Evolutionary conservation across 495 filamentous ascomycete genomes (phyloP).

Genomic region (Melanomma pulvis-pyrius): DNA sequence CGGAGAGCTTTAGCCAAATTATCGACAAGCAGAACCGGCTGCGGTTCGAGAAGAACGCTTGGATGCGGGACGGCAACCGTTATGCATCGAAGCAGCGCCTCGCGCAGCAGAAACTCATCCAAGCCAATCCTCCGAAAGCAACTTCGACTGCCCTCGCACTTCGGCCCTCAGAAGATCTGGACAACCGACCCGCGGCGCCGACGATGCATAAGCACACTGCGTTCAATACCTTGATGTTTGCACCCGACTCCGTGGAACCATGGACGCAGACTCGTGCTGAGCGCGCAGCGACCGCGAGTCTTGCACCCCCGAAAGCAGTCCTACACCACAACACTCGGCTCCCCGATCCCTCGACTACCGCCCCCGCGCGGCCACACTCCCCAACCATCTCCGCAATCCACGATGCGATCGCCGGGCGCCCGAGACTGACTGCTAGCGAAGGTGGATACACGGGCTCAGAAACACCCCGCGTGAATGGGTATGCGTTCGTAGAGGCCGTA

Average conservation of each 20-base stretch:
- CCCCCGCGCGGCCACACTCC: slow-evolving; percentile 41
- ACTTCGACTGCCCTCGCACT: slow-evolving; percentile 30
- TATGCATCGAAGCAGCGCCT: slow-evolving; percentile 68
- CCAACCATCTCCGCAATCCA: slow-evolving; percentile 84
- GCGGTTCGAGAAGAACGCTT: slow-evolving; percentile 76
- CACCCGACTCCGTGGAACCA: slow-evolving; percentile 73
- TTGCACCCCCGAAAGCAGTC: slow-evolving; percentile 74
- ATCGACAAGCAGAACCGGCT: slow-evolving; percentile 90
- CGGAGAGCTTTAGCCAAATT: slow-evolving; percentile 90
- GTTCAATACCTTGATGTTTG: slow-evolving; percentile 87
- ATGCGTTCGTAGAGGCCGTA: slow-evolving; percentile 87
- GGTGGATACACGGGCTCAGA: slow-evolving; percentile 64
- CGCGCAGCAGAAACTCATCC: slow-evolving; percentile 76
- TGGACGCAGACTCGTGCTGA: slow-evolving; percentile 66
- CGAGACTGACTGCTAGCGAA: slow-evolving; percentile 66
- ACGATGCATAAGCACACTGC: slow-evolving; percentile 74
- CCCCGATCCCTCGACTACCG: slow-evolving; percentile 43
- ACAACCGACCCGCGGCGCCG: slow-evolving; percentile 75
- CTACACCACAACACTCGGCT: slow-evolving; percentile 83
- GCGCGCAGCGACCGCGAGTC: slow-evolving; percentile 67
- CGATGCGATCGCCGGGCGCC: slow-evolving; percentile 81
- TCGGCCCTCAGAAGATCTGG: slow-evolving; percentile 53
- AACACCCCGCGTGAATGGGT: slow-evolving; percentile 89
- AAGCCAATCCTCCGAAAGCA: slow-evolving; percentile 24
- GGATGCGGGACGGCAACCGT: slow-evolving; percentile 79